Base-by-base conservation (phyloP, 305 asterid species). In the Solanum hybrid region DNA sequence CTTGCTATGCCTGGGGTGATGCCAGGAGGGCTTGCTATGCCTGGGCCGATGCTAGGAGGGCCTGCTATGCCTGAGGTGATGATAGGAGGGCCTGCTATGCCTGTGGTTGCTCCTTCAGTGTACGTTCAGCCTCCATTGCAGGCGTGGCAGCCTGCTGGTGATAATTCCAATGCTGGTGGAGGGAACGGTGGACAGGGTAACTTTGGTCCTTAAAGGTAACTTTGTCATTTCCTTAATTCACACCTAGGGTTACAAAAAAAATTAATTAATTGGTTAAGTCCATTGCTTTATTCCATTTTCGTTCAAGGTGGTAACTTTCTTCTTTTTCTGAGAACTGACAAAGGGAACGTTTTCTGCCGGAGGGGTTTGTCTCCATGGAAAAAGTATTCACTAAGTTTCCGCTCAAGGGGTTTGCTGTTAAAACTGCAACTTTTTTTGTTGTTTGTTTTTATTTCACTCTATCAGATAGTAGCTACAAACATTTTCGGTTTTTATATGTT, bases 91-190 rank as follows among this genome's bases (percentile, higher is more conserved):
- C 97, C 96, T 31, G 96, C 96, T 37, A 87, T 92, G 90, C 87
- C 92, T 17, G 88, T 92, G 88, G 89, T 92, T 71, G 96, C 94
- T 94, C 95, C 97, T 12, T 89, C 92, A 16, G 88, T 96, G 73
- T 96, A 94, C 89, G 94, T 92, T 91, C 93, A 93, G 92, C 89
- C 93, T 5, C 96, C 96, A 78, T 95, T 97, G 98, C 97, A 94
- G 90, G 96, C 93, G 34, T 96, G 98, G 98, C 96, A 93, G 94
- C 86, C 95, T 56, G 88, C 93, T 6, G 97, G 94, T 12, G 97
- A 95, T 86, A 95, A 94, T 10, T 90, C 95, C 6, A 94, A 95
- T 87, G 94, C 90, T 66, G 91, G 93, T 42, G 95, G 94, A 29
- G 94, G 90, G 60, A 90, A 90, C 79, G 89, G 93, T 88, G 95